Conservation (phyloP, 2,329 filamentous ascomycete genomes). For the Talaromyces sp. region DNA sequence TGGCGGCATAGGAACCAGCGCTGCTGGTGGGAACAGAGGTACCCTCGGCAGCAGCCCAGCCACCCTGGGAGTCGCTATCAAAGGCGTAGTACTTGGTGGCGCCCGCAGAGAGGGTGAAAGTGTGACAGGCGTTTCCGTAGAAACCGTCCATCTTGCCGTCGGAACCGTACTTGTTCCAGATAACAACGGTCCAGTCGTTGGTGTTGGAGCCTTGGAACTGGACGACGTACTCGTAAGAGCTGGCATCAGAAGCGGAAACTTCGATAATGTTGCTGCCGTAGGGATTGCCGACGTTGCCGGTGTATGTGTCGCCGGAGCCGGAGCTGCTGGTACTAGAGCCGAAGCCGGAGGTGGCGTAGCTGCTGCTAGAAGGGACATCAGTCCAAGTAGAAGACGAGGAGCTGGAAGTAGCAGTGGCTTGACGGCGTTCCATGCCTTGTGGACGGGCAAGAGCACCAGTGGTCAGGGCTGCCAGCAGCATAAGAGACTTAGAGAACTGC, state of each 20-base stretch:
- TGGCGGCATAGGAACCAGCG: constrained; percentile 31
- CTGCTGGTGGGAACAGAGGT: constrained; percentile 29
- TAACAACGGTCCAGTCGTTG: constrained; percentile 37
- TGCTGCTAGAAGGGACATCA: constrained; percentile 18
- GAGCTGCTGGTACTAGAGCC: constrained; percentile 28
- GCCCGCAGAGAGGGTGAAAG: constrained; percentile 31
- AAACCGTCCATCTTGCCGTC: constrained; percentile 35
- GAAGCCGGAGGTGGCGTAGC: constrained; percentile 35
- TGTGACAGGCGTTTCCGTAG: constrained; percentile 34
- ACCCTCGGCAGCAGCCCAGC: constrained; percentile 31
- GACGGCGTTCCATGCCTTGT: constrained; percentile 27
- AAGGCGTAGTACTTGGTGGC: constrained; percentile 38
- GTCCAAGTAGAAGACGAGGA: constrained; percentile 18
- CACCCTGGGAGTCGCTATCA: constrained; percentile 38
- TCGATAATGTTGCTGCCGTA: constrained; percentile 45
- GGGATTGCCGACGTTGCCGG: constrained; percentile 40
- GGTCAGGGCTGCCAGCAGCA: constrained; percentile 35
- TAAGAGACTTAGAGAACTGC: constrained; percentile 34
- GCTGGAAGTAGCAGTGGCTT: constrained; percentile 9
- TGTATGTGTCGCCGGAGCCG: constrained; percentile 31
- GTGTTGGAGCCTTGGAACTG: constrained; percentile 34
- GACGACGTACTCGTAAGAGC: constrained; percentile 38
- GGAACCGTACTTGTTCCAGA: constrained; percentile 43
- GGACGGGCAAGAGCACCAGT: constrained; percentile 24
- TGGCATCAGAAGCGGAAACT: constrained; percentile 32